Conservation (phyloP, 2,329 filamentous ascomycete species). For the Byssoonygena ceratinophila region DNA sequence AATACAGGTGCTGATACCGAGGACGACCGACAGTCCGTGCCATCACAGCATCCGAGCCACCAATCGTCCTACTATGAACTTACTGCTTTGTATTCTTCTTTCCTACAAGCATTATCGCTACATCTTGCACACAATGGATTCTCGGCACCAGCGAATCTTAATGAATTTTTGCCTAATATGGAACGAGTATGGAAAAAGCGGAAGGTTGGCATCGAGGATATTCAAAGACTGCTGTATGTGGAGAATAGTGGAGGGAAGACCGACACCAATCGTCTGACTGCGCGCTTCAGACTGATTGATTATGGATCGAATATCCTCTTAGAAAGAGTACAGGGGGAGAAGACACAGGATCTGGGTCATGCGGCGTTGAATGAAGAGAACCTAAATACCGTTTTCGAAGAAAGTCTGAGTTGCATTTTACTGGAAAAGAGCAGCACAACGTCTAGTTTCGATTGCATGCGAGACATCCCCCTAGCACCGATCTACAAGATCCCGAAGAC, state of each 20-base stretch:
- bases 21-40: background rate
- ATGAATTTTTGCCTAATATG: slow-evolving; percentile 50
- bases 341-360: slow-evolving; percentile 7
- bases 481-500: slow-evolving; percentile 25
- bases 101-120: slow-evolving; percentile 57
- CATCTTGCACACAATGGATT: slow-evolving; percentile 60
- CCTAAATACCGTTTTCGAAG: slow-evolving; percentile 43
- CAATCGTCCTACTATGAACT: slow-evolving; percentile 40
- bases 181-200: slow-evolving; percentile 64
- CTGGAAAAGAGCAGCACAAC: slow-evolving; percentile 30
- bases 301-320: slow-evolving; percentile 35
- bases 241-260: slow-evolving; percentile 26
- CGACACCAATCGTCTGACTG: background rate
- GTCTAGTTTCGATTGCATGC: slow-evolving; percentile 26
- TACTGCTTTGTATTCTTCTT: slow-evolving; percentile 53
- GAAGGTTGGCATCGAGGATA: slow-evolving; percentile 53
- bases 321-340: slow-evolving; percentile 21
- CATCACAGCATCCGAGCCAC: slow-evolving; percentile 23
- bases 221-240: slow-evolving; percentile 57
- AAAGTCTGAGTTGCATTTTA: slow-evolving; percentile 39
- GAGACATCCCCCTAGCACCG: slow-evolving; percentile 25
- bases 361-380: slow-evolving; percentile 36
- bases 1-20: background rate
- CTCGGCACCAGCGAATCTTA: slow-evolving; percentile 53
- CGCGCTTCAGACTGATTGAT: slow-evolving; percentile 30